Percentiles rank a stretch among this genome's conserved stretches.
Evolutionary conservation across 2,329 filamentous ascomycete species (phyloP).

Genomic region (Penicillium verrucosum): DNA sequence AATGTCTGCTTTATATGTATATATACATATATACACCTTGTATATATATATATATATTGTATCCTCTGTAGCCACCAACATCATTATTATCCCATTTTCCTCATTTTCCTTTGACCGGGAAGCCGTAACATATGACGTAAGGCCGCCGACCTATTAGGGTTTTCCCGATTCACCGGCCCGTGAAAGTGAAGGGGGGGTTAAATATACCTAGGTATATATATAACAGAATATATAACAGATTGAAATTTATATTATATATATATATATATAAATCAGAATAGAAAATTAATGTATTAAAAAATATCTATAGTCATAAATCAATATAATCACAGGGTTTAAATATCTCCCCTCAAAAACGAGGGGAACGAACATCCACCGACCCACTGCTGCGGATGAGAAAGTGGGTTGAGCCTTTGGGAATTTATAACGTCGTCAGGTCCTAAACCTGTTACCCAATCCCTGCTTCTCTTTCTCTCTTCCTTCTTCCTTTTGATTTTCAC

Average conservation of each 20-base stretch:
- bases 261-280: not conserved
- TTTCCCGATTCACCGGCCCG: conserved; percentile 24
- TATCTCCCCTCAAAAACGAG: conserved; percentile 11
- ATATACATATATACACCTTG: not conserved
- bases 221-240: not conserved
- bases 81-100: conserved; percentile 16
- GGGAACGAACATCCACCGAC: conserved; percentile 33
- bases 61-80: not conserved
- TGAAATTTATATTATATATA: not conserved
- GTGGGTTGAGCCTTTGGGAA: conserved; percentile 34
- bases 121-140: conserved; percentile 30
- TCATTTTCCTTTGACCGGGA: conserved; percentile 12
- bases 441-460: conserved; percentile 22
- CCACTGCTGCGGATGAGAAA: conserved; percentile 29
- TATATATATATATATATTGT: not conserved
- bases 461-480: conserved; percentile 9
- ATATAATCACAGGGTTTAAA: not conserved
- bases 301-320: not conserved
- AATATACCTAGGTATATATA: not conserved
- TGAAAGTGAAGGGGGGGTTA: not conserved
- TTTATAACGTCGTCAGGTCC: conserved; percentile 36
- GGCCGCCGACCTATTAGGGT: conserved; percentile 11
- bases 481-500: conserved; percentile 6
- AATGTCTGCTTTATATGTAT: not conserved
- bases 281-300: not conserved